Percentiles rank a stretch among this genome's conserved stretches.
Conservation (phyloP, 2,329 filamentous ascomycete genomes). For the Aschersonia sp. region DNA sequence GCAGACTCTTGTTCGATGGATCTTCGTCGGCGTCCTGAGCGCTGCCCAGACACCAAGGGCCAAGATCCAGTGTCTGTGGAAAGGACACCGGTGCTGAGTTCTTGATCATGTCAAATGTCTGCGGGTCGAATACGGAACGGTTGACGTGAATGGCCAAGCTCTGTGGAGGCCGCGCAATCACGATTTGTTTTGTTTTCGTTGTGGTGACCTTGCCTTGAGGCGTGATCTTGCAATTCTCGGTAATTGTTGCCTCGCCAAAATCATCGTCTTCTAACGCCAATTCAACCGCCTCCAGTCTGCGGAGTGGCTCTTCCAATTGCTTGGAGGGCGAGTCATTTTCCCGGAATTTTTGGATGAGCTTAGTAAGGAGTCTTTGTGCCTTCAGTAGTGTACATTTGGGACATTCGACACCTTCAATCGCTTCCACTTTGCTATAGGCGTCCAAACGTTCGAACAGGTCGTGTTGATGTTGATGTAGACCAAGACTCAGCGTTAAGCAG, state of each 20-base stretch:
- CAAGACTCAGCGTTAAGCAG: slow-evolving; percentile 76
- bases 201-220: slow-evolving; percentile 56
- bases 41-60: slow-evolving; percentile 72
- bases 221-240: slow-evolving; percentile 49
- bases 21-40: slow-evolving; percentile 9
- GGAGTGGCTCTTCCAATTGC: slow-evolving; percentile 31
- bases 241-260: slow-evolving; percentile 56
- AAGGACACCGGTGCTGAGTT: slow-evolving; percentile 72
- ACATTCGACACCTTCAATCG: slow-evolving; percentile 82
- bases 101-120: slow-evolving; percentile 66
- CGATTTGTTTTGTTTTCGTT: slow-evolving; percentile 82
- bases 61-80: slow-evolving; percentile 59
- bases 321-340: slow-evolving; percentile 25
- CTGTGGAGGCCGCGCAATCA: slow-evolving; percentile 68
- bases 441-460: slow-evolving; percentile 68
- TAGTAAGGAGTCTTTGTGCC: slow-evolving; percentile 30
- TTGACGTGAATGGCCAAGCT: slow-evolving; percentile 82
- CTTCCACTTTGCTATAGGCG: slow-evolving; percentile 71
- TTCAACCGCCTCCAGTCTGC: slow-evolving; percentile 51
- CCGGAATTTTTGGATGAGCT: slow-evolving; percentile 27
- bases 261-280: slow-evolving; percentile 65
- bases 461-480: slow-evolving; percentile 44
- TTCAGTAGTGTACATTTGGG: slow-evolving; percentile 73
- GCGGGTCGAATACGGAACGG: slow-evolving; percentile 78
- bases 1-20: slow-evolving; percentile 7